Conservation (phyloP, 805 yeast genomes). For the Saturnispora mendoncae region DNA sequence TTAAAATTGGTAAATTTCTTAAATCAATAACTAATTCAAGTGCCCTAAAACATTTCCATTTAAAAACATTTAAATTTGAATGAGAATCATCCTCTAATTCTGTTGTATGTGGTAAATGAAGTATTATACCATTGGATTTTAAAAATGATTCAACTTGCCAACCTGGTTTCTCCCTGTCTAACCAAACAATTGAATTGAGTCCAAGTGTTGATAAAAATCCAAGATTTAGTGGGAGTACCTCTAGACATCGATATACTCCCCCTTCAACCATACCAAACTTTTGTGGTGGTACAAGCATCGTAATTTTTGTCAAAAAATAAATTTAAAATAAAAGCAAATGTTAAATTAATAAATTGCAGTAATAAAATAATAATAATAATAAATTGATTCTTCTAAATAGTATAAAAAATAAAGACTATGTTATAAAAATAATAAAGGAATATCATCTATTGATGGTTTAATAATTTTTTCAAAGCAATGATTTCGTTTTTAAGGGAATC, state of each 20-base stretch:
- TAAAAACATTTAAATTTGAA: slow-evolving; percentile 33
- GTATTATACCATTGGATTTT: slow-evolving; percentile 43
- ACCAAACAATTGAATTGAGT: slow-evolving; percentile 57
- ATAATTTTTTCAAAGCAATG: slow-evolving; percentile 36
- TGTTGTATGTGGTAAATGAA: slow-evolving; percentile 32
- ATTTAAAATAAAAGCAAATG: neutral
- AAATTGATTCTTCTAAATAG: neutral
- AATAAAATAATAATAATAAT: neutral
- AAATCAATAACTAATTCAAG: slow-evolving; percentile 58
- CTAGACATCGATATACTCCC: slow-evolving; percentile 76
- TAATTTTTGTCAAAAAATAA: neutral
- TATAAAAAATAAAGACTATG: neutral
- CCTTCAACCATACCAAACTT: slow-evolving; percentile 87
- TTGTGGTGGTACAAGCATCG: slow-evolving; percentile 89
- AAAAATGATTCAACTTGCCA: slow-evolving; percentile 60
- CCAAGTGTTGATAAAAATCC: slow-evolving; percentile 70
- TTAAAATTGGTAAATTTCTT: slow-evolving; percentile 54
- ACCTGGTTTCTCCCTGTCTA: slow-evolving; percentile 84
- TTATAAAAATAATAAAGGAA: neutral
- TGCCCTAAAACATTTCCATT: slow-evolving; percentile 57
- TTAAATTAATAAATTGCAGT: neutral
- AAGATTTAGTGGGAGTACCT: slow-evolving; percentile 64
- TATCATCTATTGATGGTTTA: slow-evolving; percentile 21
- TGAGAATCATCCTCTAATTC: slow-evolving; percentile 22
- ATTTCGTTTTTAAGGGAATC: slow-evolving; percentile 55